These are phyloP conservation scores for Amphibolis antarctica DNA, from an alignment of 106 monocot species.

Conservation along the genomic window DNA sequence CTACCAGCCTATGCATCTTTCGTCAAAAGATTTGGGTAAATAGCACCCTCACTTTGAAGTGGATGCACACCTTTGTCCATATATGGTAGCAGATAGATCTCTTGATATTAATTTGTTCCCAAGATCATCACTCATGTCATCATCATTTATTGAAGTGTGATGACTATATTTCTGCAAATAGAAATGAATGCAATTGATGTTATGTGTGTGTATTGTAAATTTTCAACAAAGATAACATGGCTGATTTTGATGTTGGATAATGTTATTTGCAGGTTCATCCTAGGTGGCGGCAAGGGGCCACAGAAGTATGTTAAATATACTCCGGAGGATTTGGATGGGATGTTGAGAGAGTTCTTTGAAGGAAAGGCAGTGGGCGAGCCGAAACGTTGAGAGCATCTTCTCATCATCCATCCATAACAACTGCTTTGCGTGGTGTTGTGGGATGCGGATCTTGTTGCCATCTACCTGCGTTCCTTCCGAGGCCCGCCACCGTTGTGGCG, in stretches of 20 bases:
- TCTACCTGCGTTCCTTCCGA: too few species aligned
- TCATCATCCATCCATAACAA: too few species aligned
- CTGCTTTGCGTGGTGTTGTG: too few species aligned
- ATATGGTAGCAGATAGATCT: too few species aligned
- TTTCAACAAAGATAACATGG: neutral
- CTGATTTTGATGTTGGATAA: neutral
- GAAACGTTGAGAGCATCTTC: neutral
- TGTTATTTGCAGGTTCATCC: conserved; percentile 34
- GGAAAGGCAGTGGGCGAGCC: conserved; percentile 20
- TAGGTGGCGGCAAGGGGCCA: conserved; percentile 67
- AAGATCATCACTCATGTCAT: too few species aligned
- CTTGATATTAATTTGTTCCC: too few species aligned
- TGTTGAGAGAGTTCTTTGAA: conserved; percentile 77
- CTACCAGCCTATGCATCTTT: conserved; percentile 72
- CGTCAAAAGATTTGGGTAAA: conserved; percentile 63
- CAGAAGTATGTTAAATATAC: conserved; percentile 61
- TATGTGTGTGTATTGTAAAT: neutral
- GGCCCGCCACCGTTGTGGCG: too few species aligned
- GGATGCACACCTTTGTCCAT: too few species aligned
- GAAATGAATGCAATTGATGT: too few species aligned
- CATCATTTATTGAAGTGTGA: too few species aligned
- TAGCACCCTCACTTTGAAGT: neutral
- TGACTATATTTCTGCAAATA: too few species aligned
- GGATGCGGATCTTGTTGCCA: too few species aligned
- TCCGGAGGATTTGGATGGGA: conserved; percentile 60